Conservation (phyloP, 371 early-diverging fungal genomes). For the Globomyces sp. region DNA sequence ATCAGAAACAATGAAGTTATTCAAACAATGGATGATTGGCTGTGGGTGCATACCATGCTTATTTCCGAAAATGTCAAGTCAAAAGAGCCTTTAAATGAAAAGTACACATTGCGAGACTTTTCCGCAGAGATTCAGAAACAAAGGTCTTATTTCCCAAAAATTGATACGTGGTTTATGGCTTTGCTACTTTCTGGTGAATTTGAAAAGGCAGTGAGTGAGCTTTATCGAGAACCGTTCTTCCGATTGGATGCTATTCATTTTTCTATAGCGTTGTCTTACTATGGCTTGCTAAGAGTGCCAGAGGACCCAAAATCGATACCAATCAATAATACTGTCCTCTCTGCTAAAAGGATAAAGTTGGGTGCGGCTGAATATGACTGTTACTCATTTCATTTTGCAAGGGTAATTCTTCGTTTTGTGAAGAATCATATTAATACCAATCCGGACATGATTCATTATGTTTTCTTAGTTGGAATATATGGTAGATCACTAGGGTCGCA, state of each 20-base stretch:
- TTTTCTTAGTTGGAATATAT: conserved; percentile 62
- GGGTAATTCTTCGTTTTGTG: conserved; percentile 59
- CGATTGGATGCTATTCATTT: conserved; percentile 87
- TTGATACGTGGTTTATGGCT: conserved; percentile 76
- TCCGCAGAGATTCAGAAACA: conserved; percentile 64
- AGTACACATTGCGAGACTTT: conserved; percentile 66
- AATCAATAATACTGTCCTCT: conserved; percentile 30
- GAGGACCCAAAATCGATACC: conserved; percentile 41
- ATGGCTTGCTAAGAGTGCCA: conserved; percentile 73
- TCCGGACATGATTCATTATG: conserved; percentile 64
- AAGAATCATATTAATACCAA: conserved; percentile 48
- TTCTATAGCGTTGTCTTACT: conserved; percentile 76
- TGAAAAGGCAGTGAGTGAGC: conserved; percentile 74
- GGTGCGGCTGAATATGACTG: conserved; percentile 28
- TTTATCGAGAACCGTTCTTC: conserved; percentile 58
- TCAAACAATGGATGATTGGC: conserved; percentile 74
- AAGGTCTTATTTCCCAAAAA: conserved; percentile 67
- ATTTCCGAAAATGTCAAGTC: conserved; percentile 56
- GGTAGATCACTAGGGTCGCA: conserved; percentile 44
- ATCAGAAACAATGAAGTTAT: conserved; percentile 53
- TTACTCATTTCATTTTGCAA: conserved; percentile 58
- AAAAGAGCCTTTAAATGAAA: conserved; percentile 51
- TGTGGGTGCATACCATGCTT: conserved; percentile 77
- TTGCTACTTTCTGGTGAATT: conserved; percentile 83
- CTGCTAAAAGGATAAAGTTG: conserved; percentile 18